Evolutionary conservation across 768 basidiomycete genomes (phyloP).

Genomic region (Boletus reticulatus): DNA sequence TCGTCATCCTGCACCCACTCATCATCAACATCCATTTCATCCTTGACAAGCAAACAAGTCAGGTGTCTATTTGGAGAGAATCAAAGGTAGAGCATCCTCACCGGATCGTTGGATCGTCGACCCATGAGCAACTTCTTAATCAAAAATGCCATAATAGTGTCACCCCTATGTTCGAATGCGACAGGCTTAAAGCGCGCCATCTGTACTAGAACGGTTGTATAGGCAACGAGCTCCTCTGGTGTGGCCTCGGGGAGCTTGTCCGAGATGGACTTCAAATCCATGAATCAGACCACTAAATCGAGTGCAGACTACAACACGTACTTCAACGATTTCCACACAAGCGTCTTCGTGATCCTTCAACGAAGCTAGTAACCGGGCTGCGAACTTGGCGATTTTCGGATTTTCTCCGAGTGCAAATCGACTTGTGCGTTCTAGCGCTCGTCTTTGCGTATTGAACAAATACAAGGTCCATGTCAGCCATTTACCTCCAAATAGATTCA

Average conservation of each 20-base stretch:
- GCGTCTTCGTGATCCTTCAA: slow-evolving; percentile 49
- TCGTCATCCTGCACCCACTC: slow-evolving; percentile 79
- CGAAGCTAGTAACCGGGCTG: slow-evolving; percentile 68
- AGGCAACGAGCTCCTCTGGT: slow-evolving; percentile 57
- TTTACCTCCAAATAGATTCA: neutral
- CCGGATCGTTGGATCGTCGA: slow-evolving; percentile 43
- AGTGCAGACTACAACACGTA: slow-evolving; percentile 31
- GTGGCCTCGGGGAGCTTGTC: slow-evolving; percentile 45
- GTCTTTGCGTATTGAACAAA: slow-evolving; percentile 38
- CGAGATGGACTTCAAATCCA: slow-evolving; percentile 51
- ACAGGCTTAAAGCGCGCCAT: slow-evolving; percentile 65
- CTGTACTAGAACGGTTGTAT: slow-evolving; percentile 71
- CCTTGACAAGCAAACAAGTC: slow-evolving; percentile 34
- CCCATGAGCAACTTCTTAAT: slow-evolving; percentile 69
- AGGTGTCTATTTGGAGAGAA: neutral
- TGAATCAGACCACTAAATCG: neutral
- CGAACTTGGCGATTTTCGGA: slow-evolving; percentile 77
- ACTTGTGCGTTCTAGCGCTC: slow-evolving; percentile 61
- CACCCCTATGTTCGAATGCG: slow-evolving; percentile 77
- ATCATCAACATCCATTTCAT: slow-evolving; percentile 55
- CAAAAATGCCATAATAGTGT: slow-evolving; percentile 68
- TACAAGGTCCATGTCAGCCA: neutral
- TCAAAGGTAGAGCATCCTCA: slow-evolving; percentile 30
- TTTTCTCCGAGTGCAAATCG: slow-evolving; percentile 60
- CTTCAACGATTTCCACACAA: slow-evolving; percentile 62